Percentiles rank a stretch among this genome's conserved stretches.
These are phyloP conservation scores for Amanita inopinata DNA, from an alignment of 768 basidiomycete species.

Conservation along the genomic window DNA sequence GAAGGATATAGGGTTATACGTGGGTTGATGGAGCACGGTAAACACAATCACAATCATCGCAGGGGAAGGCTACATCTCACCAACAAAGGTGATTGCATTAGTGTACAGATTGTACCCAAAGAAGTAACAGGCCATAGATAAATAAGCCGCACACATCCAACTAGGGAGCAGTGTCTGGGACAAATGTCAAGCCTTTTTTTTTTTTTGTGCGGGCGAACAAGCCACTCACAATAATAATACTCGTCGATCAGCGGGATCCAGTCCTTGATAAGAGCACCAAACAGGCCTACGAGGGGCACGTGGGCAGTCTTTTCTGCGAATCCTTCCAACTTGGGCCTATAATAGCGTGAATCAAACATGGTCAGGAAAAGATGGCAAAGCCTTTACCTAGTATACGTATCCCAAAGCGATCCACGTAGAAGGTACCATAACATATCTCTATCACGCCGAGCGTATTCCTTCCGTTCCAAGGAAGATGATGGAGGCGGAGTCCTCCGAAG, in stretches of 20 bases:
- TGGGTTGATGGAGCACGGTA: no score
- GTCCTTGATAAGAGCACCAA: conserved; percentile 64
- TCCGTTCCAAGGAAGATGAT: conserved; percentile 54
- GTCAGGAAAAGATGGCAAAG: conserved; percentile 2
- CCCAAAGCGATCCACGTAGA: conserved; percentile 81
- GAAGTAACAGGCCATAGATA: conserved; percentile 1
- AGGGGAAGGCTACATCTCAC: background rate
- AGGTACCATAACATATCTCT: conserved; percentile 79
- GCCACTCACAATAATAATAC: conserved; percentile 78
- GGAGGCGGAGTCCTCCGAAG: conserved; percentile 59
- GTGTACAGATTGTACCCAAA: conserved; percentile 6
- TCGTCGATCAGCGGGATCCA: conserved; percentile 87
- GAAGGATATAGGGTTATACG: no score
- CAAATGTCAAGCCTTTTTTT: background rate
- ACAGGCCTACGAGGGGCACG: conserved; percentile 56
- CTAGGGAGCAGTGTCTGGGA: conserved; percentile 33
- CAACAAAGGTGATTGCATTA: background rate
- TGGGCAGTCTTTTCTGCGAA: conserved; percentile 45
- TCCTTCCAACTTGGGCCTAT: conserved; percentile 68
- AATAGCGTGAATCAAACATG: conserved; percentile 9
- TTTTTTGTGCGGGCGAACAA: background rate
- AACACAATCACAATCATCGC: no score
- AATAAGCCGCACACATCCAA: conserved; percentile 2
- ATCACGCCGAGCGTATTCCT: conserved; percentile 78
- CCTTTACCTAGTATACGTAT: conserved; percentile 59